Evolutionary conservation across 495 filamentous ascomycete genomes (phyloP).

Genomic region (Podospora didyma): DNA sequence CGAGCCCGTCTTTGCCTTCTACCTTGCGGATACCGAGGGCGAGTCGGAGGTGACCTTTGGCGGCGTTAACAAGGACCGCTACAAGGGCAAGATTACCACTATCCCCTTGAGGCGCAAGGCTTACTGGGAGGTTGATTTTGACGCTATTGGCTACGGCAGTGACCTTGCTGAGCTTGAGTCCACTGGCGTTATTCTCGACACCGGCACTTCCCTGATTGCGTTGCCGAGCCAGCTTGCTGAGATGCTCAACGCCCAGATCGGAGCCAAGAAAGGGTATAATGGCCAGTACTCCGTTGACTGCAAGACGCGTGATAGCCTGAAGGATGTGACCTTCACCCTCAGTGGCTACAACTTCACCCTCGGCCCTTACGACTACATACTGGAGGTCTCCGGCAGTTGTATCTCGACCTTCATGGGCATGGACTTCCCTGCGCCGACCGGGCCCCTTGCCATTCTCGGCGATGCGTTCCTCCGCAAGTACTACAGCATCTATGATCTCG

Average conservation of each 20-base stretch:
- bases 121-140: slow-evolving; percentile 98
- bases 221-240: slow-evolving; percentile 90
- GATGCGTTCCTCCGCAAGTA: slow-evolving; percentile 96
- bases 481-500: slow-evolving; percentile 96
- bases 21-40: slow-evolving; percentile 70
- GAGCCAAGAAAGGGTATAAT: slow-evolving; percentile 92
- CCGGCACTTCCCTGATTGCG: slow-evolving; percentile 95
- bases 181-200: slow-evolving; percentile 96
- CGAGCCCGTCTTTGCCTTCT: slow-evolving; percentile 94
- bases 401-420: slow-evolving; percentile 98
- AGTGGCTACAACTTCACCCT: slow-evolving; percentile 89
- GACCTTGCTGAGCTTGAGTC: slow-evolving; percentile 80
- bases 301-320: slow-evolving; percentile 71
- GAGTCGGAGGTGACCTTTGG: slow-evolving; percentile 89
- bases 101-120: slow-evolving; percentile 96
- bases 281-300: slow-evolving; percentile 96
- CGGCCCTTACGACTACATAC: slow-evolving; percentile 84
- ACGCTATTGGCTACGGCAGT: slow-evolving; percentile 83
- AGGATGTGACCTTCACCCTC: slow-evolving; percentile 85
- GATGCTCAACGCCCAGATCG: slow-evolving; percentile 96
- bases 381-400: slow-evolving; percentile 92
- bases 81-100: slow-evolving; percentile 83
- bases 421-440: slow-evolving; percentile 89
- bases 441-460: slow-evolving; percentile 92
- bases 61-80: slow-evolving; percentile 82